Evolutionary conservation across 768 basidiomycete species (phyloP), one percentile per base, ranked within the genome.

Genomic region (Mycena crocata): DNA sequence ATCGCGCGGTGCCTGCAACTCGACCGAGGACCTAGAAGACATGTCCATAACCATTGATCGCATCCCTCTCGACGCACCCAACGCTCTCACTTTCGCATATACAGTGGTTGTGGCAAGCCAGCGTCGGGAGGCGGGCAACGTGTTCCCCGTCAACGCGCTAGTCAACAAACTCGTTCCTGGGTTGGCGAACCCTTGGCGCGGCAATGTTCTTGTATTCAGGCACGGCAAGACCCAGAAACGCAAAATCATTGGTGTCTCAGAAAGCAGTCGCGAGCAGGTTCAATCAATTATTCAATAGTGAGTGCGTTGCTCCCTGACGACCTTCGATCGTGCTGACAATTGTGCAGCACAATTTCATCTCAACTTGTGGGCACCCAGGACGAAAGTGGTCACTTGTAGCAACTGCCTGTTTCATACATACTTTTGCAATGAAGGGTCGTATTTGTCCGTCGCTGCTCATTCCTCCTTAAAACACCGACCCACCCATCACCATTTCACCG

Each of bases 1-100:
- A 9, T n/a, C 23, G 6, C 15, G 44, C 4, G 44, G 44, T 7
- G 44, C 44, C 6, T n/a, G 44, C 7, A 4, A 5, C 7, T 24
- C 44, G 4, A 24, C 26, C 7, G 10, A 6, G 8, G 44, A 45
- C 44, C 8, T 26, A 6, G 3, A 7, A 4, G 44, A 4, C 23
- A 9, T 45, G 23, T 45, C 44, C n/a, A 24, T 45, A 17, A 37
- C 10, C 17, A 17, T 45, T 24, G 6, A 8, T 24, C 44, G 23
- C 23, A 24, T 45, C 44, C 23, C 14, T 10, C 6, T 17, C 15
- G 23, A 6, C 9, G 15, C 5, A 17, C 44, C 44, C 4, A 6
- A 24, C 8, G 44, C 23, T 6, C 4, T 45, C 8, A 0, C 77
- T 65, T 50, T 77, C 17, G 7, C 40, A 19, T 42, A 42, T 21